phyloP scores from a whole-genome alignment of 148 eudicot species.

The Chenopodium formosanum region DNA sequence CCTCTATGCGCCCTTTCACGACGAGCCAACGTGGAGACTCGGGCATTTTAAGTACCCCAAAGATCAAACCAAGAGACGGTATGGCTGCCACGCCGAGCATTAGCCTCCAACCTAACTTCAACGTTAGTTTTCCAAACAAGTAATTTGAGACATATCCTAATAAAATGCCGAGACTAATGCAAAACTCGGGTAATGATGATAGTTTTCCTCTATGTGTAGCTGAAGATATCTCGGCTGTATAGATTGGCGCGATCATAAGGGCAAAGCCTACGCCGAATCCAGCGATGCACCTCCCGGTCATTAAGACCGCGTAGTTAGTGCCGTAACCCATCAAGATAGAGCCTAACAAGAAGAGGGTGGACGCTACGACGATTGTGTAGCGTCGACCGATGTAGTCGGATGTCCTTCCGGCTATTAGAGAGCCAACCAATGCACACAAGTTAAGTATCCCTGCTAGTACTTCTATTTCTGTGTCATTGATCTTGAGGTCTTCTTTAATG shows the following conservation, averaged over 20 bases:
- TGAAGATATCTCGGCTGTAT: slow-evolving; percentile 75
- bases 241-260: slow-evolving; percentile 76
- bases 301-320: slow-evolving; percentile 46
- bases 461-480: slow-evolving; percentile 55
- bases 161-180: slow-evolving; percentile 61
- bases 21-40: slow-evolving; percentile 79
- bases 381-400: slow-evolving; percentile 73
- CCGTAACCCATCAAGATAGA: slow-evolving; percentile 72
- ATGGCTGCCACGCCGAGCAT: slow-evolving; percentile 71
- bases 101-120: slow-evolving; percentile 62
- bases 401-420: slow-evolving; percentile 63
- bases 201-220: slow-evolving; percentile 59
- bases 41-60: slow-evolving; percentile 60
- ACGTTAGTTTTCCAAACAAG: slow-evolving; percentile 40
- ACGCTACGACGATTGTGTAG: slow-evolving; percentile 57
- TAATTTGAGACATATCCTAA: slow-evolving; percentile 62
- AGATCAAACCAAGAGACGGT: slow-evolving; percentile 49
- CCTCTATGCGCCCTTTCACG: slow-evolving; percentile 59
- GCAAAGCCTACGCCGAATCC: slow-evolving; percentile 82
- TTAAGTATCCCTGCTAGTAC: slow-evolving; percentile 68
- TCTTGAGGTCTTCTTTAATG: slow-evolving; percentile 62
- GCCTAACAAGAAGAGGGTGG: slow-evolving; percentile 57
- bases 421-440: slow-evolving; percentile 61
- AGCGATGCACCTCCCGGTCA: slow-evolving; percentile 63
- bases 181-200: slow-evolving; percentile 64